Conservation (phyloP, 2,329 filamentous ascomycete genomes). For the Cytospora schulzeri region DNA sequence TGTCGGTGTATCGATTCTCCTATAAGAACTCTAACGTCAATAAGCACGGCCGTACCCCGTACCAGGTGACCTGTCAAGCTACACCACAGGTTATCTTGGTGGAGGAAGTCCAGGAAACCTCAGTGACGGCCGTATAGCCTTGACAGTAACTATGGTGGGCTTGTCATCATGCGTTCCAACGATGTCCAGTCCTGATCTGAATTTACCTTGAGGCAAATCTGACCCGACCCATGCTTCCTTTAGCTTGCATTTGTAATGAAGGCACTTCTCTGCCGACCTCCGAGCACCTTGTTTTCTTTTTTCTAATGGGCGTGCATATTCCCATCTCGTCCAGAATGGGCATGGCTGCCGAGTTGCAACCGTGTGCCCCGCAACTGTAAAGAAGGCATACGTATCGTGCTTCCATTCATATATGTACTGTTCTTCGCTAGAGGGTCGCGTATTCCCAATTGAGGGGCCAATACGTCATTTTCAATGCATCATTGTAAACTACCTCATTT, state of each 20-base stretch:
- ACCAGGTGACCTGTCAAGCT: neutral
- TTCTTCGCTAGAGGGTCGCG: too few relatives aligned
- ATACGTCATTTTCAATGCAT: too few relatives aligned
- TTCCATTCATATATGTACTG: neutral
- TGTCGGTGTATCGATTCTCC: too few relatives aligned
- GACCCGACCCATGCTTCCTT: neutral
- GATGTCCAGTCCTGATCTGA: neutral
- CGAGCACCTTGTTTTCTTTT: too few relatives aligned
- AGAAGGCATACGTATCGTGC: neutral
- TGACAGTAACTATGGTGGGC: too few relatives aligned
- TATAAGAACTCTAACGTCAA: too few relatives aligned
- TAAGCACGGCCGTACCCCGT: neutral
- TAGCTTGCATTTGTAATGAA: neutral
- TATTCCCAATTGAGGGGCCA: too few relatives aligned
- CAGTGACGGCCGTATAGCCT: neutral
- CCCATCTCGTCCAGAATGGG: neutral
- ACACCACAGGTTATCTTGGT: neutral
- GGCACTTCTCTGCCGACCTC: neutral
- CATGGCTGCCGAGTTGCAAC: neutral
- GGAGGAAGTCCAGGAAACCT: neutral
- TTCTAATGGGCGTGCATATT: neutral
- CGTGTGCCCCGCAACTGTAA: neutral
- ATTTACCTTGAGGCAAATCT: neutral
- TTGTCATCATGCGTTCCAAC: neutral
- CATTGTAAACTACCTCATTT: too few relatives aligned